phyloP scores from a whole-genome alignment of 2,329 filamentous ascomycete genomes.

The Ceratocystis variospora region DNA sequence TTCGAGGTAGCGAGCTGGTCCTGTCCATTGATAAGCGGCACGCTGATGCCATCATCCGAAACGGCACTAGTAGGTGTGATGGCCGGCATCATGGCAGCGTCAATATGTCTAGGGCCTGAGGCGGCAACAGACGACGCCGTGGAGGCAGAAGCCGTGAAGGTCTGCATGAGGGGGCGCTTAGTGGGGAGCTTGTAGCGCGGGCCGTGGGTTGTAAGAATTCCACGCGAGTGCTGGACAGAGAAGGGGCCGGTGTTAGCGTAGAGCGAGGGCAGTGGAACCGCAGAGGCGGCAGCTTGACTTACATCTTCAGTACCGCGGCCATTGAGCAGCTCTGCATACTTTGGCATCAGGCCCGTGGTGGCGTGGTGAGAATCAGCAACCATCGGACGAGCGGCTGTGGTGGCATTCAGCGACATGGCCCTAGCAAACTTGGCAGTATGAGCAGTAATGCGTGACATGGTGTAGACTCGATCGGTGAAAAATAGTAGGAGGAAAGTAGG shows the following conservation, averaged over 20 bases:
- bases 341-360: slow-evolving; percentile 32
- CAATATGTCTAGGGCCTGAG: slow-evolving; percentile 31
- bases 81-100: slow-evolving; percentile 40
- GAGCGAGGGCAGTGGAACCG: background rate
- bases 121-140: slow-evolving; percentile 27
- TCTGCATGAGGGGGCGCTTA: slow-evolving; percentile 46
- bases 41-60: slow-evolving; percentile 21
- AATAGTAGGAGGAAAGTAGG: background rate
- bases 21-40: slow-evolving; percentile 47
- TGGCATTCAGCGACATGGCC: slow-evolving; percentile 29
- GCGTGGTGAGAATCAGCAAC: slow-evolving; percentile 26
- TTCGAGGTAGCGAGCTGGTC: slow-evolving; percentile 35
- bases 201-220: slow-evolving; percentile 35
- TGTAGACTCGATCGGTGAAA: slow-evolving; percentile 10
- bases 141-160: slow-evolving; percentile 41
- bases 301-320: slow-evolving; percentile 30
- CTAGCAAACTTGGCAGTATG: slow-evolving; percentile 38
- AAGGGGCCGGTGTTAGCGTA: background rate
- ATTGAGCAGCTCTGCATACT: slow-evolving; percentile 35
- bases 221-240: slow-evolving; percentile 25
- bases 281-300: slow-evolving; percentile 21
- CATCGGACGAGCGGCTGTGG: slow-evolving; percentile 27
- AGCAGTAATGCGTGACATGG: slow-evolving; percentile 38
- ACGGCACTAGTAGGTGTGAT: slow-evolving; percentile 32
- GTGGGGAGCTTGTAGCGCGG: slow-evolving; percentile 29